Evolutionary conservation across 768 basidiomycete species (phyloP), one percentile per base, ranked within the genome.

Genomic region (Chlorophyllum brunneum): DNA sequence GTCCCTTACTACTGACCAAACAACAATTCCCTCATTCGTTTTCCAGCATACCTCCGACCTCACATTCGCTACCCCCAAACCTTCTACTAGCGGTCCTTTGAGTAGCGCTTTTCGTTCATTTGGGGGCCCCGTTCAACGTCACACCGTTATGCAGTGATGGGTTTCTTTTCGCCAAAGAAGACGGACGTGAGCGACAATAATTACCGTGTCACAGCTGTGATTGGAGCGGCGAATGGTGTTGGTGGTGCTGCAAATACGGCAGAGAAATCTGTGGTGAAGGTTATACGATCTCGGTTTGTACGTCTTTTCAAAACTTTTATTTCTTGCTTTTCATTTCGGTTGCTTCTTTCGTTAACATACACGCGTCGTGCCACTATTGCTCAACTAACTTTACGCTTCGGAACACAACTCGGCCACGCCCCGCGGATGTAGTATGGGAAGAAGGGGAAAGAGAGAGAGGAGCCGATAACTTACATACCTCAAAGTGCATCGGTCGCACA

Each of bases 221-320:
- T 56, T 33, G 50, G 59, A 27, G 51, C 58, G 18, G 56, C 57
- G 27, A 59, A 57, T 41, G 48, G 54, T 38, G 48, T 55, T 13
- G 24, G 8, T 26, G 16, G 10, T 20, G 24, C 15, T 36, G 70
- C 42, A 37, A 27, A 24, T 44, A 26, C 49, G 47, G 48, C 50
- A 9, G 66, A 78, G 60, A 76, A 68, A 65, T 77, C 79, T 26
- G 78, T 83, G 51, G 73, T 80, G 24, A 71, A 76, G 54, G 79
- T 79, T 61, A 79, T 82, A 46, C 78, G 81, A 60, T 82, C 81
- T 60, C 74, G 82, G 65, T 81, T 83, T 59, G 80, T 82, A 58
- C 60, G 79, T 75, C 23, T 44, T 64, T 13, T 54, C 57, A 54
- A 55, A 55, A n/a, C n/a, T n/a, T n/a, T n/a, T n/a, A n/a, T n/a